Percentiles rank a stretch among this genome's conserved stretches.
These are phyloP conservation scores for Neurospora hispaniola DNA, from an alignment of 495 filamentous ascomycete species.

Conservation along the genomic window DNA sequence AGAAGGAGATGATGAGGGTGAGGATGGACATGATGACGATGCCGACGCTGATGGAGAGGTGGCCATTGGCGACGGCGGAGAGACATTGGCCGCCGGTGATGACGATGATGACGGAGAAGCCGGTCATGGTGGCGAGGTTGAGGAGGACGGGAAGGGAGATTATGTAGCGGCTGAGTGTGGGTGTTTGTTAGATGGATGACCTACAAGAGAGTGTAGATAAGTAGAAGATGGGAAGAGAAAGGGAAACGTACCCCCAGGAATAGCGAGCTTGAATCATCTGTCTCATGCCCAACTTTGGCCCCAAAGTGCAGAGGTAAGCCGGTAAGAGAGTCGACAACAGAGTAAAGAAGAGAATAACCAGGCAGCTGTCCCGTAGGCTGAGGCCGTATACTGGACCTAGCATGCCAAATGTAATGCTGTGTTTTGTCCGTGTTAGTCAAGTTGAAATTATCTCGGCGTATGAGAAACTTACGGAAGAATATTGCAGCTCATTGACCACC, in stretches of 20 bases:
- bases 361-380: constrained; percentile 32
- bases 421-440: constrained; percentile 12
- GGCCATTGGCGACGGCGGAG: constrained; percentile 39
- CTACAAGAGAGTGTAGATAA: not conserved
- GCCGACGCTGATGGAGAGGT: constrained; percentile 34
- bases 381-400: constrained; percentile 41
- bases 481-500: constrained; percentile 34
- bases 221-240: not conserved
- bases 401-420: constrained; percentile 46
- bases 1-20: constrained; percentile 46
- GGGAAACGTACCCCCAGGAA: constrained; percentile 33
- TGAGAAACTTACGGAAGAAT: constrained; percentile 28
- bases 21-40: constrained; percentile 46
- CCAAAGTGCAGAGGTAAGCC: constrained; percentile 42
- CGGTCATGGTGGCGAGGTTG: constrained; percentile 38
- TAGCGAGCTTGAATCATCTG: constrained; percentile 48
- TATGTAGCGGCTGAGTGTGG: constrained; percentile 24
- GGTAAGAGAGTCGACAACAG: constrained; percentile 36
- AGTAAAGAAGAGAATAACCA: constrained; percentile 48
- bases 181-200: not conserved
- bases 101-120: constrained; percentile 38
- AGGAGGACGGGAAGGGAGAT: constrained; percentile 37
- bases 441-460: not conserved
- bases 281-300: constrained; percentile 41
- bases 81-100: constrained; percentile 40